phyloP scores from a whole-genome alignment of 108 stramenopile genomes.

The Discostella pseudostelligera region DNA sequence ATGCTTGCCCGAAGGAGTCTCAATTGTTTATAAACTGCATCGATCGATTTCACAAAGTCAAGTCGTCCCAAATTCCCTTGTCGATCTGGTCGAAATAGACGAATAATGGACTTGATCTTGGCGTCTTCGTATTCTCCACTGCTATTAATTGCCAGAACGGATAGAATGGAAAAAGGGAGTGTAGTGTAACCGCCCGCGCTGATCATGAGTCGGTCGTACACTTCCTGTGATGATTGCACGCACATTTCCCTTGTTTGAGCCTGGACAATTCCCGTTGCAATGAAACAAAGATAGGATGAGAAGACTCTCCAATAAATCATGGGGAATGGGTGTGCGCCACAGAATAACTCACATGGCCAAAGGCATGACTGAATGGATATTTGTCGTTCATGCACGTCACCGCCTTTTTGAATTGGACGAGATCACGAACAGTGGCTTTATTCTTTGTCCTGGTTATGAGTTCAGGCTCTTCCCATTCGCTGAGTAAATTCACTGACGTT shows the following conservation, averaged over 20 bases:
- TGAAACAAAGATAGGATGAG: not conserved
- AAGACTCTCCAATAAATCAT: not conserved
- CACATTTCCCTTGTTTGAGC: constrained; percentile 60
- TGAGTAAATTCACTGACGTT: constrained; percentile 32
- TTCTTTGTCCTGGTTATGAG: constrained; percentile 19
- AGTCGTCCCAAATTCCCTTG: constrained; percentile 52
- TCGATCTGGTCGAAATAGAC: constrained; percentile 63
- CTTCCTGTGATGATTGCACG: constrained; percentile 55
- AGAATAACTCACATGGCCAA: constrained; percentile 46
- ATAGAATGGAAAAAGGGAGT: constrained; percentile 60
- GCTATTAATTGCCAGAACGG: constrained; percentile 35
- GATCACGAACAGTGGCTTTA: constrained; percentile 54
- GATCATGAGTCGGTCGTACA: constrained; percentile 52
- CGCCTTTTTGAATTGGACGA: constrained; percentile 63
- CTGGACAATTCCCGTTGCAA: not conserved
- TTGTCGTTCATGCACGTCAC: constrained; percentile 61
- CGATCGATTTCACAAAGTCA: constrained; percentile 68
- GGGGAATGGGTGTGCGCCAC: not conserved
- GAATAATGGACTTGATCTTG: constrained; percentile 55
- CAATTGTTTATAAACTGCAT: constrained; percentile 66
- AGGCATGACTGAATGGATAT: constrained; percentile 63
- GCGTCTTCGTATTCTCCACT: constrained; percentile 42
- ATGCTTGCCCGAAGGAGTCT: constrained; percentile 64
- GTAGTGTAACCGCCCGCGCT: constrained; percentile 15
- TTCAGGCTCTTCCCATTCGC: constrained; percentile 66